phyloP scores from a whole-genome alignment of 106 monocot genomes.

The Amphibolis antarctica region DNA sequence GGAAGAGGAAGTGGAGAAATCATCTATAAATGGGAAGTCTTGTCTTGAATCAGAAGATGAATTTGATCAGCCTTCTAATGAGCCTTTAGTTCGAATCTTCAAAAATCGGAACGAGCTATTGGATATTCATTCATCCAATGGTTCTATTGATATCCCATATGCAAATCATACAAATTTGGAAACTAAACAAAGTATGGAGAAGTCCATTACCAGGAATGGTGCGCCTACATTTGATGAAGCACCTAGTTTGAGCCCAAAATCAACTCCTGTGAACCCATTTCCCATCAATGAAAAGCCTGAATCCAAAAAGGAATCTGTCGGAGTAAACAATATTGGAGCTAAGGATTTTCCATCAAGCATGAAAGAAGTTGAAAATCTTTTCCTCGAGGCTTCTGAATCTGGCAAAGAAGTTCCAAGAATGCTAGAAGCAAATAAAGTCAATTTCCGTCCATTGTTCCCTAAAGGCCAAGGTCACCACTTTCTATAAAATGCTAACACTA shows the following conservation, averaged over 20 bases:
- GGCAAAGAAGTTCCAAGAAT: conserved; percentile 93
- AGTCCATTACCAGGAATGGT: conserved; percentile 10
- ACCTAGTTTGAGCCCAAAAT: conserved; percentile 20
- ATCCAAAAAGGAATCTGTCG: conserved; percentile 17
- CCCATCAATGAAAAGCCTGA: conserved; percentile 34
- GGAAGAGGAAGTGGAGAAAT: conserved; percentile 54
- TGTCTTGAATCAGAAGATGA: conserved; percentile 54
- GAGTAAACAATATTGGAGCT: conserved; percentile 18
- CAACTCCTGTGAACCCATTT: conserved; percentile 11
- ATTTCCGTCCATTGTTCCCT: conserved; percentile 40
- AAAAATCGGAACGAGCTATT: conserved; percentile 41
- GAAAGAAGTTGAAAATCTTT: conserved; percentile 77
- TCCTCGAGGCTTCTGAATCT: conserved; percentile 69
- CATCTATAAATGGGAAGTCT: conserved; percentile 24
- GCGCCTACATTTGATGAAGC: conserved; percentile 24
- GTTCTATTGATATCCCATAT: conserved; percentile 5
- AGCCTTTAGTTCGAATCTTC: conserved; percentile 60
- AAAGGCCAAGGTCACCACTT: conserved; percentile 42
- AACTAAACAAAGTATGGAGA: conserved; percentile 27
- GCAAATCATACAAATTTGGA: conserved; percentile 4
- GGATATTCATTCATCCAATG: conserved; percentile 16
- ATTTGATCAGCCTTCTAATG: conserved; percentile 59
- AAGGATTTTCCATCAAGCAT: conserved; percentile 50
- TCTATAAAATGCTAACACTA: conserved; percentile 1
- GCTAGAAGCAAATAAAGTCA: conserved; percentile 76